Evolutionary conservation across 2,329 filamentous ascomycete genomes (phyloP), one percentile per base, ranked within the genome.

Genomic region (Diaporthe sp.): DNA sequence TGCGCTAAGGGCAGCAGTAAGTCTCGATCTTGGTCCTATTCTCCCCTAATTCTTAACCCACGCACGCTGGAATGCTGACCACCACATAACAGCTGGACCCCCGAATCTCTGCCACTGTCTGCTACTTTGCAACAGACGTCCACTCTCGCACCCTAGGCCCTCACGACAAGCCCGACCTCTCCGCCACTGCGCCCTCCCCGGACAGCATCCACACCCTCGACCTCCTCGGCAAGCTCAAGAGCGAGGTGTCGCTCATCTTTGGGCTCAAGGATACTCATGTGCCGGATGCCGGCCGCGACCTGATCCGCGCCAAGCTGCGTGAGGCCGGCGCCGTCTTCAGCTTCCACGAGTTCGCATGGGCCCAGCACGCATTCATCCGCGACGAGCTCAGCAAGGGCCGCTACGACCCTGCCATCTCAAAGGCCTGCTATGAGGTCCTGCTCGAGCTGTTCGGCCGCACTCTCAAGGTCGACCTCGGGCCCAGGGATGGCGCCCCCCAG

Each of bases 381-480:
- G 96, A 98, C 81, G 96, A 98, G 86, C 87, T 97, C 76, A 95
- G 94, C 84, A 98, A 98, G 86, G 96, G 95, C n/a, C 90, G 96
- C 37, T 98, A 98, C 81, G 96, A 98, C 82, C 94, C 96, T 0
- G 95, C 94, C 28, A 89, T 98, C 75, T 92, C 92, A 5, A 96
- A 95, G 82, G 90, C 96, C 49, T 98, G 96, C 86, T 98, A 98
- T 82, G 94, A 98, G 87, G 93, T 98, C 84, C 85, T 98, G 80
- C 87, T 97, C 22, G 96, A 98, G 86, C 81, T 98, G 76, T 98
- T 98, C 84, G 92, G 91, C 0, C 88, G 96, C 31, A 92, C 91
- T 0, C 85, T 98, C 82, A 94, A 94, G 86, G 90, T 93, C 5
- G 95, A 98, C 79, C 83, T 98, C 75, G 96, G 96, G 0, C 88